Conservation (phyloP, 148 eudicot genomes). For the Vaccinium vitisidaea region DNA sequence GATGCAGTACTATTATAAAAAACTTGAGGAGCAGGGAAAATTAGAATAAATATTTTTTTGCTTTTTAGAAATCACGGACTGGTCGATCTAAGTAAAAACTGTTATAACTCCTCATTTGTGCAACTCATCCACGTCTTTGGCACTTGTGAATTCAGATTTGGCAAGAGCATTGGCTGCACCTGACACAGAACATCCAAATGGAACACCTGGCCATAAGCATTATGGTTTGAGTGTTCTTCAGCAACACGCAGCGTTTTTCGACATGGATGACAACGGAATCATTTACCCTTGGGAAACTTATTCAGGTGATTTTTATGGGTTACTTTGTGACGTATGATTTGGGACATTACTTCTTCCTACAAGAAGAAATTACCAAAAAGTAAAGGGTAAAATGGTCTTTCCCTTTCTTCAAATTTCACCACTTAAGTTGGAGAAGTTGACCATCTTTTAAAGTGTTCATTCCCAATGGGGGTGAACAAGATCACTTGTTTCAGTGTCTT, state of each 20-base stretch:
- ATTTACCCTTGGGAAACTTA: constrained; percentile 82
- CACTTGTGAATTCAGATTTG: constrained; percentile 19
- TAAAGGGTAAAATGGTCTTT: background rate
- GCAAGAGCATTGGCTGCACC: constrained; percentile 57
- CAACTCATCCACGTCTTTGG: background rate
- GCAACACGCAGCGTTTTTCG: constrained; percentile 73
- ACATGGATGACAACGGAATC: constrained; percentile 60
- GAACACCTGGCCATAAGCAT: constrained; percentile 53
- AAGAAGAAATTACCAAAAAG: background rate
- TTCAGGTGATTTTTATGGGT: constrained; percentile 32
- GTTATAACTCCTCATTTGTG: background rate
- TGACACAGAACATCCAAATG: constrained; percentile 58
- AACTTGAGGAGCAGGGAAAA: background rate
- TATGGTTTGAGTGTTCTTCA: constrained; percentile 62
- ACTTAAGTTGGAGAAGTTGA: background rate
- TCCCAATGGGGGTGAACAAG: background rate
- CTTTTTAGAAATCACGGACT: background rate
- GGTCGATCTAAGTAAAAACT: background rate
- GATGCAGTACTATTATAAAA: background rate
- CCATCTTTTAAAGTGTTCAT: background rate
- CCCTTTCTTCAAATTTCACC: background rate
- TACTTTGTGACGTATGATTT: background rate
- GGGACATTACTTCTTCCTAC: background rate
- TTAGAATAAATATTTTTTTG: background rate
- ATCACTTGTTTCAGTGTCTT: background rate